These are phyloP conservation scores for Cystobasidium onofrii DNA, from an alignment of 768 basidiomycete species.

Conservation along the genomic window DNA sequence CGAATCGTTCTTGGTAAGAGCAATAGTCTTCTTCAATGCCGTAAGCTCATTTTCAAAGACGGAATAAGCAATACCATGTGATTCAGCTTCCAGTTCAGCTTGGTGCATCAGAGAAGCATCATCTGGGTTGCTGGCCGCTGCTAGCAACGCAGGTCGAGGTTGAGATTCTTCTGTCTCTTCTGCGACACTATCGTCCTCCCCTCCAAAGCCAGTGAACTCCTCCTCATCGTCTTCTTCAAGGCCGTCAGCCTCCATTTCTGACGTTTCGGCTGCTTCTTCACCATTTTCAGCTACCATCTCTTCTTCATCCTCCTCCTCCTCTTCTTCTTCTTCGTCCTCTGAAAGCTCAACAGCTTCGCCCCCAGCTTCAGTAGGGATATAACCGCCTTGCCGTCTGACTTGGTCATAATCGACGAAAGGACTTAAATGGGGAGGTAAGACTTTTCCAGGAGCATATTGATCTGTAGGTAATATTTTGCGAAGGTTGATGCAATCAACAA, in stretches of 20 bases:
- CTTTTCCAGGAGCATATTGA: slow-evolving; percentile 71
- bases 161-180: slow-evolving; percentile 31
- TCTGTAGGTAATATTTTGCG: slow-evolving; percentile 76
- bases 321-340: slow-evolving; percentile 45
- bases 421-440: slow-evolving; percentile 86
- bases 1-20: slow-evolving; percentile 8
- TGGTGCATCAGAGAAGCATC: slow-evolving; percentile 67
- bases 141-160: slow-evolving; percentile 46
- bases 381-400: slow-evolving; percentile 43
- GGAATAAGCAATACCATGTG: slow-evolving; percentile 44
- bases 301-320: slow-evolving; percentile 45
- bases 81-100: slow-evolving; percentile 84
- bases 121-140: slow-evolving; percentile 48
- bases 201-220: slow-evolving; percentile 40
- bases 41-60: slow-evolving; percentile 46
- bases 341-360: slow-evolving; percentile 49
- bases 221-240: slow-evolving; percentile 42
- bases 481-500: slow-evolving; percentile 88
- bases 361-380: slow-evolving; percentile 59
- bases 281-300: slow-evolving; percentile 39
- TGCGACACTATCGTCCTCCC: slow-evolving; percentile 41
- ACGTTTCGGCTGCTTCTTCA: slow-evolving; percentile 43
- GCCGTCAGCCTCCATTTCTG: slow-evolving; percentile 43
- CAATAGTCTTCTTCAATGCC: slow-evolving; percentile 43
- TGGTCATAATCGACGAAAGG: slow-evolving; percentile 74